Base-by-base conservation (phyloP, 1,284 basidiomycete genomes). In the Leccinum variabile region DNA sequence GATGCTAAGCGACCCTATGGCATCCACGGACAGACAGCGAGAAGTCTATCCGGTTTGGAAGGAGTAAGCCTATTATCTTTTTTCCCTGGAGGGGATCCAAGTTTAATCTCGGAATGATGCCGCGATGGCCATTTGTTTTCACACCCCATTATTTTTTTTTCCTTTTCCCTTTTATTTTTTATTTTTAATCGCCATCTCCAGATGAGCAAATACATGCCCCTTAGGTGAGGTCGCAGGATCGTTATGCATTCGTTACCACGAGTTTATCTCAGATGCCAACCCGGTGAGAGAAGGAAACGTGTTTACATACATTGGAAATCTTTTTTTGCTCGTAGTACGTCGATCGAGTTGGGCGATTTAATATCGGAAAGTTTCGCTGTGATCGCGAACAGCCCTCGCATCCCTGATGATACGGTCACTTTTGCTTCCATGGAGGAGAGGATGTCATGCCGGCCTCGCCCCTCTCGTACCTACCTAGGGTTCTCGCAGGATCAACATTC, bases 231-330 rank as follows among this genome's bases (percentile, higher is more conserved):
- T 69, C 63, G 61, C 68, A 75, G 68, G 73, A 67, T 65, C 62
- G 63, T 64, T 64, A 32, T 70, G 67, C 59, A 57, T 62, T 53
- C 22, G 64, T 70, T 71, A 60, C 70, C 71, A 74, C 70, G 70
- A 74, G 70, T 72, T 69, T 73, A 72, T 75, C 70, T 73, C 64
- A 67, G 63, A 69, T 73, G 58, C 54, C 60, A 63, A 60, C 56
- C 49, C 50, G 61, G 50, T 73, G 71, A 63, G 70, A 69, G 66
- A 56, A 49, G 64, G 59, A 22, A 60, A 57, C 25, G 35, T 56
- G 60, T 63, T 46, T 33, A 57, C 41, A 46, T 59, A 58, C 62
- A 61, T 61, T 60, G 41, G 18, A 44, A 54, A 54, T 63, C 63
- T 41, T 46, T 30, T 32, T 13, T 30, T 63, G 41, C 49, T 59